Conservation (phyloP, 179 eudicot genomes). For the Monotropa hypopitys region DNA sequence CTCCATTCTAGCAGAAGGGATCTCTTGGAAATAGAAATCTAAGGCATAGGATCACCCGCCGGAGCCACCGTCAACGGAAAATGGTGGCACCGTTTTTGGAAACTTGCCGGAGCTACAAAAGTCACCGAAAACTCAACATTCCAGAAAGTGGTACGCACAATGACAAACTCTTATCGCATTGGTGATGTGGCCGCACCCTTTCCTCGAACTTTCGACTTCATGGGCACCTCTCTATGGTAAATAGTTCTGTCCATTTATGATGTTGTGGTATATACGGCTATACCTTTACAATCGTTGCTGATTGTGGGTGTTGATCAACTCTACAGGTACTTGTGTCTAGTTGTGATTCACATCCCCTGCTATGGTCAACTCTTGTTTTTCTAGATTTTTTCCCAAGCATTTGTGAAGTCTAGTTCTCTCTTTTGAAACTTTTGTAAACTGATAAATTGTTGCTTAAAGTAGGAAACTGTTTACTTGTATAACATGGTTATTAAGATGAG, state of each 20-base stretch:
- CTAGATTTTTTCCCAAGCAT: constrained; percentile 40
- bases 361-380: constrained; percentile 42
- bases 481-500: too few species aligned
- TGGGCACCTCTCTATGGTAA: constrained; percentile 64
- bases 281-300: neutral
- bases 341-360: constrained; percentile 56
- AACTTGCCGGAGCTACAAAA: too few species aligned
- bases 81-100: neutral
- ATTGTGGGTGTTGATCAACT: neutral
- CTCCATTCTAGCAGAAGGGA: too few species aligned
- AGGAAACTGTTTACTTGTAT: too few species aligned
- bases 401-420: constrained; percentile 21
- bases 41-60: too few species aligned
- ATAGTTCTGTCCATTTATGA: neutral
- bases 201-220: constrained; percentile 48
- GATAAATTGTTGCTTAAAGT: too few species aligned
- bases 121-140: neutral
- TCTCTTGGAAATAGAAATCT: too few species aligned
- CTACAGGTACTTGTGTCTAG: constrained; percentile 57
- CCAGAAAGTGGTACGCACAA: neutral
- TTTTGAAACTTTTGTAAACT: neutral
- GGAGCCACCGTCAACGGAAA: too few species aligned
- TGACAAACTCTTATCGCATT: too few species aligned
- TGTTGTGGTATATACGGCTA: neutral
- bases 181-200: constrained; percentile 89